phyloP scores from a whole-genome alignment of 2,329 filamentous ascomycete species.

The Fusarium irregulare region DNA sequence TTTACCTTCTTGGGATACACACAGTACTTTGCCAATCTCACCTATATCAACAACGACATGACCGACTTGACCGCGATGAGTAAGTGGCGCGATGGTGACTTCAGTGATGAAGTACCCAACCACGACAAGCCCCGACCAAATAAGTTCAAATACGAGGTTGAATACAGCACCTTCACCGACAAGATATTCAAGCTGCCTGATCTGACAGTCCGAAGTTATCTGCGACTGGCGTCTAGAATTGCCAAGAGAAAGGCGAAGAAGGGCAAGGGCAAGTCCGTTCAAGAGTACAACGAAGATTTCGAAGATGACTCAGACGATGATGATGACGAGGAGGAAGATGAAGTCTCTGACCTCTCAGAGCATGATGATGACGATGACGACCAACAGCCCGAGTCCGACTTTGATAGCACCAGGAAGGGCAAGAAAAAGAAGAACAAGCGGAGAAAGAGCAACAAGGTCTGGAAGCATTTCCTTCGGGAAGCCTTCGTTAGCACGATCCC shows the following conservation, averaged over 20 bases:
- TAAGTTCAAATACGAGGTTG: constrained; percentile 79
- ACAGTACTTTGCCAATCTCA: constrained; percentile 96
- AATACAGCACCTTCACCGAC: constrained; percentile 88
- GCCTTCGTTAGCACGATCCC: constrained; percentile 83
- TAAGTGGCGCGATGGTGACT: constrained; percentile 73
- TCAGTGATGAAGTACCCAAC: constrained; percentile 66
- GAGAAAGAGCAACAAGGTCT: constrained; percentile 71
- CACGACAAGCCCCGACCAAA: constrained; percentile 67
- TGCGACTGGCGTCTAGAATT: constrained; percentile 84
- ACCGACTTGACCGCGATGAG: constrained; percentile 49
- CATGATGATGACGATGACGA: constrained; percentile 40
- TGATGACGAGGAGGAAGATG: constrained; percentile 43
- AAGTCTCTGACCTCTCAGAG: constrained; percentile 26
- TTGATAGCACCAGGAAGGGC: constrained; percentile 19
- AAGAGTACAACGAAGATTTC: constrained; percentile 34
- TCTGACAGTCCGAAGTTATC: constrained; percentile 83
- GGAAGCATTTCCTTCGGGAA: constrained; percentile 80
- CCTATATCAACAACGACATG: constrained; percentile 82
- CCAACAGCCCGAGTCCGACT: constrained; percentile 34
- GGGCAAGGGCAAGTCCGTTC: constrained; percentile 39
- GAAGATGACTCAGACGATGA: constrained; percentile 47
- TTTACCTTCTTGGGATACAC: constrained; percentile 83
- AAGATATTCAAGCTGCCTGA: constrained; percentile 79
- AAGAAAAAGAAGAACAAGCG: constrained; percentile 57
- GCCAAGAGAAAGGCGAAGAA: constrained; percentile 55